phyloP scores from a whole-genome alignment of 2,329 filamentous ascomycete species.

The Epichloe bromicola region DNA sequence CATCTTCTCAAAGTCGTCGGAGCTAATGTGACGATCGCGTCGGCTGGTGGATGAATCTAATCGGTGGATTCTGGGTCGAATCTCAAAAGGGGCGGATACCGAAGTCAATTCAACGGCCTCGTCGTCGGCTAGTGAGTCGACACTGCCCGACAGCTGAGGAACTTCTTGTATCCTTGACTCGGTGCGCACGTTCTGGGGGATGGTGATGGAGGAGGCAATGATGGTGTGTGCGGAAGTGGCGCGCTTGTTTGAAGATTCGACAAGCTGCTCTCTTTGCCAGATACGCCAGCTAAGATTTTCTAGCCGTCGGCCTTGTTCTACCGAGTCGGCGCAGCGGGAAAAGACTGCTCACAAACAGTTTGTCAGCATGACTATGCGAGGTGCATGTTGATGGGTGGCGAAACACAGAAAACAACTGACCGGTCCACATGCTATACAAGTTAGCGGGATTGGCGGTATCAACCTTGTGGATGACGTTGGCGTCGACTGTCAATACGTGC shows the following conservation, averaged over 20 bases:
- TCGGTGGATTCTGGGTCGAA: conserved; percentile 55
- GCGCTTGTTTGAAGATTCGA: conserved; percentile 59
- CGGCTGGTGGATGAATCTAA: conserved; percentile 62
- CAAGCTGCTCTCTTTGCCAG: conserved; percentile 70
- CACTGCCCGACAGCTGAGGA: conserved; percentile 63
- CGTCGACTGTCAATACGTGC: conserved; percentile 82
- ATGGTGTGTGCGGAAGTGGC: conserved; percentile 23
- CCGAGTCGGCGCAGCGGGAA: conserved; percentile 82
- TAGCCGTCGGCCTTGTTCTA: conserved; percentile 81
- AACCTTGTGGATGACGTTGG: conserved; percentile 84
- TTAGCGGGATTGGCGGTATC: conserved; percentile 88
- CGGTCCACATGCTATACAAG: conserved; percentile 93
- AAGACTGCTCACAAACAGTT: conserved; percentile 49
- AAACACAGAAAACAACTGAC: conserved; percentile 37
- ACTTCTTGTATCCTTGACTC: conserved; percentile 36
- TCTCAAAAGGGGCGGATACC: conserved; percentile 42
- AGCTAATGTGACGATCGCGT: conserved; percentile 84
- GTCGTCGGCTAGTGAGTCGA: conserved; percentile 61
- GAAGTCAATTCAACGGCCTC: conserved; percentile 47
- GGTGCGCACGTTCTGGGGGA: conserved; percentile 35
- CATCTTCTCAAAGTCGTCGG: conserved; percentile 85
- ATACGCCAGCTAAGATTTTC: conserved; percentile 95
- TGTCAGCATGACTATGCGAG: conserved; percentile 18
- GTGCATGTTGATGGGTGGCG: neutral
- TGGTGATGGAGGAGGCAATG: conserved; percentile 25